A percentile compares a stretch with the other conserved stretches of the same genome.
Conservation (phyloP, 208 protist species). For the Leptomonas pyrrhocoris region DNA sequence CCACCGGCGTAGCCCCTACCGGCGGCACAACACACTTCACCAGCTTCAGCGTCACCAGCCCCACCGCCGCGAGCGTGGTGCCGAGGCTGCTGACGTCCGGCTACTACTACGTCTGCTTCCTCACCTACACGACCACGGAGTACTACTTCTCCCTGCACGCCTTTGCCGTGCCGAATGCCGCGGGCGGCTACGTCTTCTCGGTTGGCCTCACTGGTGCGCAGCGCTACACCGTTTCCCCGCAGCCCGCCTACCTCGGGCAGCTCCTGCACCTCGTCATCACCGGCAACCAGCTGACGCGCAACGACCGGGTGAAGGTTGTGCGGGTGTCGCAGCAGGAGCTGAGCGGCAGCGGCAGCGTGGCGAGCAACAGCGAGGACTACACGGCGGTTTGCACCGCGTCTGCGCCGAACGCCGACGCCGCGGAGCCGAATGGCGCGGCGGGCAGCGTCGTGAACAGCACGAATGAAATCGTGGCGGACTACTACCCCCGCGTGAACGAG, state of each 20-base stretch:
- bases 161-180: constrained; percentile 70
- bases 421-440: constrained; percentile 36
- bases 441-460: constrained; percentile 55
- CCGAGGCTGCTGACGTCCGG: constrained; percentile 54
- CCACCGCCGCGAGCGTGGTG: constrained; percentile 55
- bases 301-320: constrained; percentile 84
- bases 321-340: constrained; percentile 30
- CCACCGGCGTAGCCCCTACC: constrained; percentile 34
- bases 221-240: constrained; percentile 72
- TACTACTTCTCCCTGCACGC: constrained; percentile 25
- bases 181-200: constrained; percentile 79
- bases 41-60: constrained; percentile 57
- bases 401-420: constrained; percentile 68
- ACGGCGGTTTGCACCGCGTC: constrained; percentile 44
- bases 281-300: constrained; percentile 64
- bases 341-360: constrained; percentile 21
- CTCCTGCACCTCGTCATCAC: constrained; percentile 64
- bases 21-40: constrained; percentile 65
- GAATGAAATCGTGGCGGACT: constrained; percentile 57
- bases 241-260: constrained; percentile 73
- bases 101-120: constrained; percentile 89
- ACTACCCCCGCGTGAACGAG: constrained; percentile 68
- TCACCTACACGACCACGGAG: constrained; percentile 55
- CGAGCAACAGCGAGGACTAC: constrained; percentile 33
- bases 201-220: constrained; percentile 81